phyloP scores from a whole-genome alignment of 306 rosid species.

The Trifolium fragiferum region DNA sequence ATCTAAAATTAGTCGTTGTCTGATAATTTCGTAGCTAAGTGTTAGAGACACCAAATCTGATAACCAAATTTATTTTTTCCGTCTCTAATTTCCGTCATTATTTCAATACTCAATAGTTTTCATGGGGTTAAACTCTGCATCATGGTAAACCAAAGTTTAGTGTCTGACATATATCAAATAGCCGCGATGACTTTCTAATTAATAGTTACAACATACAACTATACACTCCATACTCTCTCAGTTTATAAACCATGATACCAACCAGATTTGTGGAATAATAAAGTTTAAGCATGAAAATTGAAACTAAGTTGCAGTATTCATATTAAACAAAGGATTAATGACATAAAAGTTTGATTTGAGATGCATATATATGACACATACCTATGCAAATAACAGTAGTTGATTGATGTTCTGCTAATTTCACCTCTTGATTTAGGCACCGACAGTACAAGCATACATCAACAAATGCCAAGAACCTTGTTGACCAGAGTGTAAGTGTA shows the following conservation, averaged over 20 bases:
- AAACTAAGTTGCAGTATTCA: background rate
- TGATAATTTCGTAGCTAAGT: background rate
- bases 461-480: background rate
- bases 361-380: conserved; percentile 1
- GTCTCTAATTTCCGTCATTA: background rate
- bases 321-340: background rate
- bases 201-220: background rate
- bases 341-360: background rate
- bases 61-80: background rate
- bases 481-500: background rate
- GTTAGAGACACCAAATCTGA: background rate
- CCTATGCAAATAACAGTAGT: background rate
- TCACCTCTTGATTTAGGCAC: conserved; percentile 4
- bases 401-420: background rate
- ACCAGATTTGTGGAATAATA: background rate
- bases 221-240: background rate
- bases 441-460: background rate
- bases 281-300: background rate
- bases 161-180: too few species aligned
- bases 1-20: too few species aligned
- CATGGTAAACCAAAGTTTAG: too few species aligned
- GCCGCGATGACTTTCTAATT: too few species aligned
- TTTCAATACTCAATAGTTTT: background rate
- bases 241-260: background rate
- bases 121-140: too few species aligned